Percentiles rank a stretch among this genome's conserved stretches.
phyloP scores from a whole-genome alignment of 208 protist genomes.

The Acanthamoeba triangularis region DNA sequence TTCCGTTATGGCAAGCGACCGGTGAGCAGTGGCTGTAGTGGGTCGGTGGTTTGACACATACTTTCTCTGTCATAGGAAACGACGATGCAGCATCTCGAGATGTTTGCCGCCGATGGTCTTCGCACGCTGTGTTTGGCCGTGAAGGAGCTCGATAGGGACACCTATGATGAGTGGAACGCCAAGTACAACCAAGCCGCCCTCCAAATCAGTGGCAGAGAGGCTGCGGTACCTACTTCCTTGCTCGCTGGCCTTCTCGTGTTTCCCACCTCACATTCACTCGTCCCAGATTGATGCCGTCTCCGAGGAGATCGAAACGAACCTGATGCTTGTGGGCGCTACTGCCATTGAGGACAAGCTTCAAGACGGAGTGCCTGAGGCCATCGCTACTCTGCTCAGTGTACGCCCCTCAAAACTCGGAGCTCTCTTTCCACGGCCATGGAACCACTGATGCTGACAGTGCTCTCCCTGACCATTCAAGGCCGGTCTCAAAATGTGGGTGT shows the following conservation, averaged over 20 bases:
- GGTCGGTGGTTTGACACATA: not conserved
- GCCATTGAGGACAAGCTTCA: conserved; percentile 99
- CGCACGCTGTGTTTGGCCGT: conserved; percentile 83
- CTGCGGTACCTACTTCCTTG: not conserved
- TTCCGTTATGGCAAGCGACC: conserved; percentile 31
- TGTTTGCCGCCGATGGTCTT: conserved; percentile 85
- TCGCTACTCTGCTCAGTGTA: conserved; percentile 79
- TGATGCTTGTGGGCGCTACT: conserved; percentile 95
- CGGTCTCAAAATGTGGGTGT: conserved; percentile 97
- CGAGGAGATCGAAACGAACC: conserved; percentile 92
- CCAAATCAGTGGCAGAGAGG: conserved; percentile 61
- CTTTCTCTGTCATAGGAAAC: not conserved
- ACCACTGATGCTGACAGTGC: not conserved
- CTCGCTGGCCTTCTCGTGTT: not conserved
- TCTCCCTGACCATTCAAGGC: conserved; percentile 91
- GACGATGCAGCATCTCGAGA: conserved; percentile 77
- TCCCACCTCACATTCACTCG: not conserved
- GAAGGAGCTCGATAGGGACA: conserved; percentile 73
- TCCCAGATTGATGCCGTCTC: conserved; percentile 66
- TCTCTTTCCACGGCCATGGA: not conserved
- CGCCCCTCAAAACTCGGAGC: not conserved
- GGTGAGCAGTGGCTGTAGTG: not conserved
- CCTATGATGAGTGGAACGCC: conserved; percentile 77
- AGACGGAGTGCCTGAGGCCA: conserved; percentile 93
- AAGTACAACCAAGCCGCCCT: conserved; percentile 75